A percentile compares a stretch with the other conserved stretches of the same genome.
These are phyloP conservation scores for Metschnikowia orientalis DNA, from an alignment of 805 yeast species.

Conservation along the genomic window DNA sequence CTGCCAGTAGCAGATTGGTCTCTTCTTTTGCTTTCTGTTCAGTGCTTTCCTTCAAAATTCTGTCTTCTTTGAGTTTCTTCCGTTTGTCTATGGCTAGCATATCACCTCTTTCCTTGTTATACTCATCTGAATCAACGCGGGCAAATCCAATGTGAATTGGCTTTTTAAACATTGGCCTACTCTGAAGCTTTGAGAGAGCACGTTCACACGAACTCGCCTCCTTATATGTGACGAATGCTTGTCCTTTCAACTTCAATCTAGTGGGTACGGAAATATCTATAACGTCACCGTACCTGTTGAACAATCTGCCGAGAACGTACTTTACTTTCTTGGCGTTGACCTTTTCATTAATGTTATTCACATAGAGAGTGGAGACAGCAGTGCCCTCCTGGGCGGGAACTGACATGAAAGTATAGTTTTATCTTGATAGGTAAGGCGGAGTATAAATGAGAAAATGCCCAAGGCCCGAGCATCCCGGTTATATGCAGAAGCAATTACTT, in stretches of 20 bases:
- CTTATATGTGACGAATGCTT: constrained; percentile 68
- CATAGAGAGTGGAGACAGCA: constrained; percentile 45
- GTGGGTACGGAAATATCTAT: constrained; percentile 52
- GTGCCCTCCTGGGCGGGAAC: too few relatives aligned
- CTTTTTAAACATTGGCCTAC: constrained; percentile 41
- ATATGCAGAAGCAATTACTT: too few relatives aligned
- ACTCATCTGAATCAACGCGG: constrained; percentile 41
- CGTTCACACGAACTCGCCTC: constrained; percentile 37
- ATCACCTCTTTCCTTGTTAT: constrained; percentile 11
- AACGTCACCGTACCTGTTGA: constrained; percentile 45
- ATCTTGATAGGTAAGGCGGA: too few relatives aligned
- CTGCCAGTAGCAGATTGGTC: constrained; percentile 12
- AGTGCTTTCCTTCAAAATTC: constrained; percentile 20
- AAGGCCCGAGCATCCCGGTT: too few relatives aligned
- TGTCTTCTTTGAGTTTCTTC: constrained; percentile 20
- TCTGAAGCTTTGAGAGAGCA: constrained; percentile 44
- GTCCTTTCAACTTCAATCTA: constrained; percentile 69
- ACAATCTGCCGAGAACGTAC: constrained; percentile 37
- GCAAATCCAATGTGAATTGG: constrained; percentile 45
- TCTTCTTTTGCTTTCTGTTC: constrained; percentile 19
- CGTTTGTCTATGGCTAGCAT: constrained; percentile 12
- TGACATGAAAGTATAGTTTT: too few relatives aligned
- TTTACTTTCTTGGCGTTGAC: constrained; percentile 51
- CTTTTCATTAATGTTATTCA: constrained; percentile 70
- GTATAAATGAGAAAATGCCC: too few relatives aligned